These are phyloP conservation scores for Epichloe amarillans DNA, from an alignment of 2,329 filamentous ascomycete genomes.

Conservation along the genomic window DNA sequence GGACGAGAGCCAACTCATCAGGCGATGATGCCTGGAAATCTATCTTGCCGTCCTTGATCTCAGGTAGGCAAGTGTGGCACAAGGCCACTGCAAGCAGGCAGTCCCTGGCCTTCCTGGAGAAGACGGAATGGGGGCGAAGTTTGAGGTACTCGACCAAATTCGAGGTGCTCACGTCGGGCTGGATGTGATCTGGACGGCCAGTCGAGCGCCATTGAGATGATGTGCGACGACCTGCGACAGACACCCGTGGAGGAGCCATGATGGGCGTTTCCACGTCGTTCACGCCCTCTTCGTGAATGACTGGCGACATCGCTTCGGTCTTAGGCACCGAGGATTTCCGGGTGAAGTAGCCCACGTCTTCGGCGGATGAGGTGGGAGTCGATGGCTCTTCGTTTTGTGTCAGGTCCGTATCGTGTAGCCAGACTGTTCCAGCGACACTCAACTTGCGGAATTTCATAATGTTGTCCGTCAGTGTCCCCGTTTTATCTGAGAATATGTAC, in stretches of 20 bases:
- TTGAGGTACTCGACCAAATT: slow-evolving; percentile 71
- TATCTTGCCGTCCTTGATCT: slow-evolving; percentile 55
- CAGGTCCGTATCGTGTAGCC: slow-evolving; percentile 71
- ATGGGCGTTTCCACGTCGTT: slow-evolving; percentile 11
- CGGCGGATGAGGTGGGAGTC: background rate
- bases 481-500: slow-evolving; percentile 91
- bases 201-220: slow-evolving; percentile 38
- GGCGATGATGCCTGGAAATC: slow-evolving; percentile 82
- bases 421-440: slow-evolving; percentile 77
- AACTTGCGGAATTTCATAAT: slow-evolving; percentile 91
- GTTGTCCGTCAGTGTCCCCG: slow-evolving; percentile 87
- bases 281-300: slow-evolving; percentile 18
- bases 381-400: slow-evolving; percentile 15
- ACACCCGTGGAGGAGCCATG: slow-evolving; percentile 19
- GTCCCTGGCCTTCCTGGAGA: slow-evolving; percentile 66
- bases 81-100: slow-evolving; percentile 76
- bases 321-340: slow-evolving; percentile 17
- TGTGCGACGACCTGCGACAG: slow-evolving; percentile 26
- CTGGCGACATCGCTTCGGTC: slow-evolving; percentile 14
- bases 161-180: slow-evolving; percentile 49
- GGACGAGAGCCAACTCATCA: slow-evolving; percentile 76
- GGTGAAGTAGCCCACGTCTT: slow-evolving; percentile 2
- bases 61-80: slow-evolving; percentile 83
- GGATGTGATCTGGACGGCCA: slow-evolving; percentile 32
- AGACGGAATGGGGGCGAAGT: slow-evolving; percentile 58